These are phyloP conservation scores for Tetratostichococcus sp. DNA, from an alignment of 139 green algal species.

Conservation along the genomic window DNA sequence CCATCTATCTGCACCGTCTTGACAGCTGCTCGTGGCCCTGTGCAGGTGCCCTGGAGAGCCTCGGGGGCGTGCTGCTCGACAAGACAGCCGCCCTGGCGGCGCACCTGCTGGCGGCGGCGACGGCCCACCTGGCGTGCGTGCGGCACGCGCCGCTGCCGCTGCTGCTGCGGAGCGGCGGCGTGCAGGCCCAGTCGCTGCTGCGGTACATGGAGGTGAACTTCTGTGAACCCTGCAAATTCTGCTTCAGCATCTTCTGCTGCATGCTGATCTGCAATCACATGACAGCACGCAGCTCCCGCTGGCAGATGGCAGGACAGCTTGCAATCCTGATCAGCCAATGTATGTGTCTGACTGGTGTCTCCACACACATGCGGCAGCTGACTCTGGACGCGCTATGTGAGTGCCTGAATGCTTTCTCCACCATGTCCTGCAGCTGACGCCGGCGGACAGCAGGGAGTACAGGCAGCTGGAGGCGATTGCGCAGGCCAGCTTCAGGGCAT, in stretches of 20 bases:
- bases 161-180: neutral
- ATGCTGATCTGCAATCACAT: no score
- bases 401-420: neutral
- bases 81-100: slow-evolving; percentile 7
- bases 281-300: no score
- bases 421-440: neutral
- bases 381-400: no score
- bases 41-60: neutral
- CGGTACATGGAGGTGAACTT: slow-evolving; percentile 28
- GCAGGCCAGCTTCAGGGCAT: neutral
- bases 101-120: slow-evolving; percentile 32
- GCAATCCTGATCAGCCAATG: neutral
- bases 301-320: neutral
- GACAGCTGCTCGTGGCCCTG: no score
- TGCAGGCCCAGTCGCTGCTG: slow-evolving; percentile 20
- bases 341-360: no score
- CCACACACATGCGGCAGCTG: no score
- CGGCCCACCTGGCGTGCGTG: slow-evolving; percentile 17
- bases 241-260: no score
- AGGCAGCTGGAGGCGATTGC: slow-evolving; percentile 14
- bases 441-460: neutral
- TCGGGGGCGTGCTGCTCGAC: neutral
- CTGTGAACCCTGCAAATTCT: neutral
- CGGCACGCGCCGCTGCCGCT: slow-evolving; percentile 21
- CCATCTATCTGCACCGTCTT: no score